phyloP scores from a whole-genome alignment of 768 basidiomycete species.

The Tephrocybe sp. region DNA sequence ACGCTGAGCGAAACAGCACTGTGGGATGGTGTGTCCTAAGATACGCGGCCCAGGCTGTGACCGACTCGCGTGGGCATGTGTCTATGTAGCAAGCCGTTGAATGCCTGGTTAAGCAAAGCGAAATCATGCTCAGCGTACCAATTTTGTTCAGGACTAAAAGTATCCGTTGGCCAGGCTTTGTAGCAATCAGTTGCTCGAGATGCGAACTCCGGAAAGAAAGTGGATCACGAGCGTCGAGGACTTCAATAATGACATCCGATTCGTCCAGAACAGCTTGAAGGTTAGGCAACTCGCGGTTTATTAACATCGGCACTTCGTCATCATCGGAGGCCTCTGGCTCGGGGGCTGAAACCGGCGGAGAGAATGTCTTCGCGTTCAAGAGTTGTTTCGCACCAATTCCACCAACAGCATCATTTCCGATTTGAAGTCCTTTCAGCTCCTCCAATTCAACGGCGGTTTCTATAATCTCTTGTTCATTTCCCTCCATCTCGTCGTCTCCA shows the following conservation, averaged over 20 bases:
- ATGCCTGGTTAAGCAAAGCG: slow-evolving; percentile 2
- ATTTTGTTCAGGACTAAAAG: slow-evolving; percentile 85
- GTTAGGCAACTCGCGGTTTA: slow-evolving; percentile 63
- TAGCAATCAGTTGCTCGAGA: slow-evolving; percentile 54
- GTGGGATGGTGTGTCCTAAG: slow-evolving; percentile 64
- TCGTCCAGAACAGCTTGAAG: slow-evolving; percentile 68
- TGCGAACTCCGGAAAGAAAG: slow-evolving; percentile 62
- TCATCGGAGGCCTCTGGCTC: slow-evolving; percentile 40
- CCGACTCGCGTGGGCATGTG: slow-evolving; percentile 74
- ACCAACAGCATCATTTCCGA: slow-evolving; percentile 49
- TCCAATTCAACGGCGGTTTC: slow-evolving; percentile 30
- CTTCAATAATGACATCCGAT: slow-evolving; percentile 77
- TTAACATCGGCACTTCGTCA: slow-evolving; percentile 58
- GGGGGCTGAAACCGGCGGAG: slow-evolving; percentile 26
- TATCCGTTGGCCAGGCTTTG: slow-evolving; percentile 44
- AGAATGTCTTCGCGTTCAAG: slow-evolving; percentile 32
- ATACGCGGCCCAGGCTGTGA: slow-evolving; percentile 64
- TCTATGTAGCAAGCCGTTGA: slow-evolving; percentile 43
- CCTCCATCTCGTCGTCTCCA: slow-evolving; percentile 1
- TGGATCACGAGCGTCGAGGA: slow-evolving; percentile 87
- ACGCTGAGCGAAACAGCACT: slow-evolving; percentile 71
- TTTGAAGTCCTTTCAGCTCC: slow-evolving; percentile 38
- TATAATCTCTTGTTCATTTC: slow-evolving; percentile 22
- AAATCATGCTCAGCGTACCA: slow-evolving; percentile 67
- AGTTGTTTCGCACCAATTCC: slow-evolving; percentile 43